phyloP scores from a whole-genome alignment of 192 early-diverging fungal genomes.

The Coemansia sp. region DNA sequence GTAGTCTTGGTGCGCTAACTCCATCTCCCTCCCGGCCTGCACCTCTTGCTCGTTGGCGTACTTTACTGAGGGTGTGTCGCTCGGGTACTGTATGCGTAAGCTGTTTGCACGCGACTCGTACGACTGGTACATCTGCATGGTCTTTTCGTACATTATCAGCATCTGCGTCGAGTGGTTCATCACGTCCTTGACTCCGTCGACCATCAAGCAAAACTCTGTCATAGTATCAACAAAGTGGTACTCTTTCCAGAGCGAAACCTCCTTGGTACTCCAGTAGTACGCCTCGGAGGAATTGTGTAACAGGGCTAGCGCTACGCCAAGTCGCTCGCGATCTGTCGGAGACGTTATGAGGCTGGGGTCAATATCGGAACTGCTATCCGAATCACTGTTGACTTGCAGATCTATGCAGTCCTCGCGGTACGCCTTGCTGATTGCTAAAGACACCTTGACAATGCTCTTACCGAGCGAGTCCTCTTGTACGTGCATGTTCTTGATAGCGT shows the following conservation, averaged over 20 bases:
- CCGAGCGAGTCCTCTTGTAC: conserved; percentile 39
- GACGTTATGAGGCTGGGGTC: neutral
- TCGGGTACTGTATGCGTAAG: conserved; percentile 49
- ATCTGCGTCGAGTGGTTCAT: conserved; percentile 50
- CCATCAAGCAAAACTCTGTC: conserved; percentile 41
- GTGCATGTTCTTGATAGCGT: conserved; percentile 35
- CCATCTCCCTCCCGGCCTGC: conserved; percentile 39
- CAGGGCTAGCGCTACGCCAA: conserved; percentile 38
- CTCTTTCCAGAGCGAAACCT: conserved; percentile 47
- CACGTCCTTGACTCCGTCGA: conserved; percentile 36
- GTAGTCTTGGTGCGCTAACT: conserved; percentile 52
- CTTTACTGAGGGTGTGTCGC: conserved; percentile 48
- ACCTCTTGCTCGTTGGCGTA: conserved; percentile 51
- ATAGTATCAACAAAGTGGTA: conserved; percentile 45
- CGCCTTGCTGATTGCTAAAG: conserved; percentile 36
- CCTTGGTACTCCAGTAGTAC: conserved; percentile 47
- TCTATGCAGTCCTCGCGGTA: conserved; percentile 19
- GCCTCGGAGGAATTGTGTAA: conserved; percentile 44
- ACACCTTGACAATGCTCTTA: conserved; percentile 35
- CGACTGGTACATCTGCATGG: conserved; percentile 42
- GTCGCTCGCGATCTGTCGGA: conserved; percentile 27
- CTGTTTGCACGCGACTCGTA: conserved; percentile 32
- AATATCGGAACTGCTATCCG: neutral
- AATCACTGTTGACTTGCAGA: neutral
- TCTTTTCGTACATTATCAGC: conserved; percentile 48